These are phyloP conservation scores for Nothopassalora personata DNA, from an alignment of 2,329 filamentous ascomycete species.

Conservation along the genomic window DNA sequence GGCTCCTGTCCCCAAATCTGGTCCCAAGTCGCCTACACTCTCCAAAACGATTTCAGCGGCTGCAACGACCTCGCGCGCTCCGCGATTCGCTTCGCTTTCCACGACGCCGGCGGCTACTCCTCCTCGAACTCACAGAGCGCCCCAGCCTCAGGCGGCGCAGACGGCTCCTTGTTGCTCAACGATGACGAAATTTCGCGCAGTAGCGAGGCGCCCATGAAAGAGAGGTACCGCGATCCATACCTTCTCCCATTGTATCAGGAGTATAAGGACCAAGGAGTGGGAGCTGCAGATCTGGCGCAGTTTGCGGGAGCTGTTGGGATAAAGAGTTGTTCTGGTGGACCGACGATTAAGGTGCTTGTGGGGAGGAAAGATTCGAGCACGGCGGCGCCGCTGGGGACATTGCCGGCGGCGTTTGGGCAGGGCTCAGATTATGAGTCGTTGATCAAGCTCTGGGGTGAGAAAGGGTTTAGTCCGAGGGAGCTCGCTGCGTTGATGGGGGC, in stretches of 20 bases:
- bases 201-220: slow-evolving; percentile 44
- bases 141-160: slow-evolving; percentile 35
- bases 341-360: slow-evolving; percentile 30
- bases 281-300: slow-evolving; percentile 52
- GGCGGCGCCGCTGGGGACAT: slow-evolving; percentile 40
- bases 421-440: slow-evolving; percentile 36
- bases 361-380: slow-evolving; percentile 44
- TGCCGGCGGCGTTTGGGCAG: slow-evolving; percentile 40
- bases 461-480: slow-evolving; percentile 47
- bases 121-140: slow-evolving; percentile 13
- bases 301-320: slow-evolving; percentile 45
- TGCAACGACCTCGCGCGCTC: slow-evolving; percentile 9
- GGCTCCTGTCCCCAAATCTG: slow-evolving; percentile 13
- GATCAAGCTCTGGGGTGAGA: slow-evolving; percentile 45
- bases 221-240: slow-evolving; percentile 33
- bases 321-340: slow-evolving; percentile 16
- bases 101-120: slow-evolving; percentile 25
- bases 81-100: slow-evolving; percentile 33
- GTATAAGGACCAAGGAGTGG: slow-evolving; percentile 28
- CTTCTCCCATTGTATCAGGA: slow-evolving; percentile 38
- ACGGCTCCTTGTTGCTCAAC: slow-evolving; percentile 39
- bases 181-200: slow-evolving; percentile 33
- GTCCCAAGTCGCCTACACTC: slow-evolving; percentile 8
- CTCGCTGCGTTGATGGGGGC: slow-evolving; percentile 53
- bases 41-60: slow-evolving; percentile 8